Percentiles rank a stretch among this genome's conserved stretches.
phyloP scores from a whole-genome alignment of 805 yeast species.

The Maudiozyma barnettii region DNA sequence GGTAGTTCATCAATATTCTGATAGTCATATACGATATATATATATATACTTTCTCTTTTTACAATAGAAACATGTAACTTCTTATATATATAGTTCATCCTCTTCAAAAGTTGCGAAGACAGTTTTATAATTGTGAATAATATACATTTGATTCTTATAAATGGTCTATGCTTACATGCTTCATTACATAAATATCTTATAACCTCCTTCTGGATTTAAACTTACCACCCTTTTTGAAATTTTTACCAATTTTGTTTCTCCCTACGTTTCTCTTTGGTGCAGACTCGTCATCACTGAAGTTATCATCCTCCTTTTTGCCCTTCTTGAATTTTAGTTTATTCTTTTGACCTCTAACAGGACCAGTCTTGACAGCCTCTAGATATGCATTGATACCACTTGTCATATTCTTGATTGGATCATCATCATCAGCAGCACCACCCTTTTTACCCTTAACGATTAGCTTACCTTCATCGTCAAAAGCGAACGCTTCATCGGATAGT shows the following conservation, averaged over 20 bases:
- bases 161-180: background rate
- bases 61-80: too few relatives aligned
- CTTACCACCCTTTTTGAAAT: conserved; percentile 13
- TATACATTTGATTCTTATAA: background rate
- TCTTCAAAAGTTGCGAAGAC: too few relatives aligned
- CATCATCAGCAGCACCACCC: conserved; percentile 16
- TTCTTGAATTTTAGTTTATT: conserved; percentile 83
- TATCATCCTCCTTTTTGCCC: conserved; percentile 43
- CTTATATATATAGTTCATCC: too few relatives aligned
- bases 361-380: conserved; percentile 85
- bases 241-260: conserved; percentile 22
- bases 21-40: background rate
- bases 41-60: background rate
- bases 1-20: conserved; percentile 5
- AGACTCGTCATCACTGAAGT: conserved; percentile 42
- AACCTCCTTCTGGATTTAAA: conserved; percentile 25
- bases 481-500: conserved; percentile 23
- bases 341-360: conserved; percentile 89
- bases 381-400: conserved; percentile 77
- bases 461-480: conserved; percentile 30
- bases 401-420: conserved; percentile 37
- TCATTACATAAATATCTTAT: conserved; percentile 3
- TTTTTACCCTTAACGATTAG: conserved; percentile 28
- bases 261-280: conserved; percentile 16
- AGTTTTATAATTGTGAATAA: background rate